Evolutionary conservation across 441 rosid species (phyloP).

Genomic region (Gossypium davidsonii): DNA sequence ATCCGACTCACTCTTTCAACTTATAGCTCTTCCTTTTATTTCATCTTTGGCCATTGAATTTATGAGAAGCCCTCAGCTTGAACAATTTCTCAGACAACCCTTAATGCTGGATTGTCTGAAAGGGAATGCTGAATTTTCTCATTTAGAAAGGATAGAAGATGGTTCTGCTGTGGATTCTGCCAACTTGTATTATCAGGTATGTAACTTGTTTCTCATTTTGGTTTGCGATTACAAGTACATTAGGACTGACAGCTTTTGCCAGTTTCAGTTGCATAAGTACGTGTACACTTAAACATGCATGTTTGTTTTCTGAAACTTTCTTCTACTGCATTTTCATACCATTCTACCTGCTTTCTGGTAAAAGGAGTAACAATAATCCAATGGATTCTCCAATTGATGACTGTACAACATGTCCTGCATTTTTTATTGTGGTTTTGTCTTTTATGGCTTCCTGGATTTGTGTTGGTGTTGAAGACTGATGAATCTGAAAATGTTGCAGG

Average conservation of each 20-base stretch:
- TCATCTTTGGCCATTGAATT: conserved; percentile 59
- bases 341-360: not conserved
- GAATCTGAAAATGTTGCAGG: conserved; percentile 41
- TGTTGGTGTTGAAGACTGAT: conserved; percentile 17
- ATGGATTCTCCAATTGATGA: not conserved
- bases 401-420: not conserved
- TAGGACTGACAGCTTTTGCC: not conserved
- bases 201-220: not conserved
- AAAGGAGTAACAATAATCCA: not conserved
- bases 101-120: conserved; percentile 20
- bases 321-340: not conserved
- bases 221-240: not conserved
- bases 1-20: conserved; percentile 45
- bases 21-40: conserved; percentile 64
- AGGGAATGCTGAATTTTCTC: conserved; percentile 17
- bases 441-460: conserved; percentile 6
- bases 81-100: conserved; percentile 45
- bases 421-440: not conserved
- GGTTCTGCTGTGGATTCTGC: conserved; percentile 34
- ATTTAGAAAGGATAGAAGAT: conserved; percentile 29
- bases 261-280: not conserved
- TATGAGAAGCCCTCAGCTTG: conserved; percentile 62
- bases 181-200: conserved; percentile 67
- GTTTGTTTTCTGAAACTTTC: not conserved
- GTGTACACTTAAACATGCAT: not conserved